Base-by-base conservation (phyloP, 2,329 filamentous ascomycete species). In the Fusarium anguioides region DNA sequence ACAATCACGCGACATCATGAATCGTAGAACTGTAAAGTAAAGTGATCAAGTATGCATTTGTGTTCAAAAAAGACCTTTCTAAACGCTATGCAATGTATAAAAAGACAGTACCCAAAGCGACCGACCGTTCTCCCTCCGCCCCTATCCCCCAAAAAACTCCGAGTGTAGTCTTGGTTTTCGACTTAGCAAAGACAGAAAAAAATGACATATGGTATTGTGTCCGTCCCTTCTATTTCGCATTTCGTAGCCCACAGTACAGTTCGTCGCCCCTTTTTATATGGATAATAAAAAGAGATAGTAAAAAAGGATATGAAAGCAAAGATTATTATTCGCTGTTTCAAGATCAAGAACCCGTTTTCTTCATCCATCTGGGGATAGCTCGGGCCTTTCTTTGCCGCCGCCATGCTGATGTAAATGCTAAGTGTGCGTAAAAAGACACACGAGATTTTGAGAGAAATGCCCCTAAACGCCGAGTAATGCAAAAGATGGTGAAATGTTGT, bases 401-500 rank as follows among this genome's bases (percentile, higher is more conserved):
- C 57, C 8, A 50, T 46, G 35, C 44, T 54, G 27, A 55, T 58
- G 33, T 27, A 55, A 40, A 63, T 63, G 50, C 33, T 35, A 26
- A 26, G 31, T 64, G 44, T 58, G 27, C 23, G 27, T 12, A 12
- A 31, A 36, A 6, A 3, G 9, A 15, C 36, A 64, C 59, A 58
- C n/a, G 31, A 42, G 29, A n/a, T 47, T 24, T 42, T n/a, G n/a
- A n/a, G 31, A 66, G 39, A 57, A 64, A 20, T 33, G 48, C 48
- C 54, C 49, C 60, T 23, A 21, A 53, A 68, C 64, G 64, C 64
- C 64, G 54, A 29, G 21, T 50, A 44, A 68, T 68, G 64, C 64
- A 68, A 20, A 29, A 53, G 49, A 51, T n/a, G n/a, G n/a, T n/a
- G 20, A 47, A 31, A 27, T 23, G 18, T 31, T 18, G 40, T 49